Evolutionary conservation across 164 flowering plant species (phyloP).

Genomic region (Berberis thunbergii): DNA sequence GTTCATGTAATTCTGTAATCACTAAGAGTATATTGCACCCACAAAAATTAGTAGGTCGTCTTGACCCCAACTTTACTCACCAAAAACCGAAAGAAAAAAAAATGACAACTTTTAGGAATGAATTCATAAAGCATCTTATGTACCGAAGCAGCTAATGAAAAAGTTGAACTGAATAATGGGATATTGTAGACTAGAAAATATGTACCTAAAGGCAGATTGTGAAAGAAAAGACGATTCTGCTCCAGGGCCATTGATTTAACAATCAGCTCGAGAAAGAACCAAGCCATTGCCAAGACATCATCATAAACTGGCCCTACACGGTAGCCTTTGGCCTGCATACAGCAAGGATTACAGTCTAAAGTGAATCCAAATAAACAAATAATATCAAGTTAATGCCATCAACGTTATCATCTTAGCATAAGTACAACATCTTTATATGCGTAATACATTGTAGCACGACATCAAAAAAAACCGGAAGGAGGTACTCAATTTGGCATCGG

Average conservation of each 20-base stretch:
- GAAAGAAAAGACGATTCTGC: constrained; percentile 73
- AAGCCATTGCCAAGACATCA: constrained; percentile 98
- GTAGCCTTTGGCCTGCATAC: constrained; percentile 95
- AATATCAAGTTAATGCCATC: too few relatives aligned
- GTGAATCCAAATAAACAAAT: neutral
- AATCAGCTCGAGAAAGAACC: constrained; percentile 96
- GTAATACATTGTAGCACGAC: too few relatives aligned
- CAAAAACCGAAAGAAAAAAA: neutral
- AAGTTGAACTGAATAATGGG: neutral
- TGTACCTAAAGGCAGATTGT: constrained; percentile 74
- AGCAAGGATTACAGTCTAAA: neutral
- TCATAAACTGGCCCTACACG: constrained; percentile 99
- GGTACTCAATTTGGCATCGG: too few relatives aligned
- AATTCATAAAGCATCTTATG: neutral
- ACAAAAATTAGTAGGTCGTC: too few relatives aligned
- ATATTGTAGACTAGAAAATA: neutral
- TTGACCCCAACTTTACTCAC: too few relatives aligned
- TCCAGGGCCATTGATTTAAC: constrained; percentile 98
- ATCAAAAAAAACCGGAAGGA: too few relatives aligned
- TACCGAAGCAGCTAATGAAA: neutral
- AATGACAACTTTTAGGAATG: neutral
- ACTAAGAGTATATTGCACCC: too few relatives aligned
- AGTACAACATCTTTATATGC: too few relatives aligned
- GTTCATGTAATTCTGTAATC: too few relatives aligned
- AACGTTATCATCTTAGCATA: too few relatives aligned